Percentiles rank a stretch among this genome's conserved stretches.
phyloP scores from a whole-genome alignment of 306 rosid genomes.

The Coriaria nepalensis region DNA sequence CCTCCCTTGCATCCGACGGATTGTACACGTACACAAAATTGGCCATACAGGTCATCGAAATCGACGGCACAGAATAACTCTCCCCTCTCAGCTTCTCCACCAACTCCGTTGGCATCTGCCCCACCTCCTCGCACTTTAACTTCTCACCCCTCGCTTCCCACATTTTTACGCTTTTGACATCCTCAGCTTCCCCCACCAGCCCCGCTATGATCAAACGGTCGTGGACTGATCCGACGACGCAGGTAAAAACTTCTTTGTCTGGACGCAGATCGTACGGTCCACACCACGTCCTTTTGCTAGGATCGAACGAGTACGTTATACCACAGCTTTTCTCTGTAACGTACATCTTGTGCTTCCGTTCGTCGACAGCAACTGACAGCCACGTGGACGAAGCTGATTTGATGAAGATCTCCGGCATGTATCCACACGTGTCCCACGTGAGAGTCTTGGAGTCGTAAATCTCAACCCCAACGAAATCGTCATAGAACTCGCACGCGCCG shows the following conservation, averaged over 20 bases:
- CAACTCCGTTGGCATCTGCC: slow-evolving; percentile 57
- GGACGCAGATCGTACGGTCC: slow-evolving; percentile 51
- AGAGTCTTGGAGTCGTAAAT: slow-evolving; percentile 20
- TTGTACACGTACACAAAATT: slow-evolving; percentile 33
- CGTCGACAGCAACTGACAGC: slow-evolving; percentile 37
- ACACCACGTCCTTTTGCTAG: slow-evolving; percentile 26
- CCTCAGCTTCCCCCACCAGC: slow-evolving; percentile 24
- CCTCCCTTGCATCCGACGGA: slow-evolving; percentile 17
- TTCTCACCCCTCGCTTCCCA: slow-evolving; percentile 35
- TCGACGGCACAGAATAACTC: slow-evolving; percentile 23
- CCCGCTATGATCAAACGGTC: slow-evolving; percentile 35
- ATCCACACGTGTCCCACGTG: slow-evolving; percentile 30
- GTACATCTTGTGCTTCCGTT: slow-evolving; percentile 22
- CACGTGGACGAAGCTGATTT: slow-evolving; percentile 39
- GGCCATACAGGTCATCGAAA: slow-evolving; percentile 28
- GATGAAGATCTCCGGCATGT: slow-evolving; percentile 39
- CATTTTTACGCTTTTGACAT: slow-evolving; percentile 28
- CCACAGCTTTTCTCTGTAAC: slow-evolving; percentile 43
- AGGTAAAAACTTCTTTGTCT: slow-evolving; percentile 6
- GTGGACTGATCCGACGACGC: slow-evolving; percentile 18
- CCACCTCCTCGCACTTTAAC: slow-evolving; percentile 22
- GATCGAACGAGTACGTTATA: slow-evolving; percentile 30
- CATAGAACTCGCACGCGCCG: slow-evolving; percentile 45
- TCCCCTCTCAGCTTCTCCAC: slow-evolving; percentile 34
- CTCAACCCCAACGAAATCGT: slow-evolving; percentile 54